phyloP scores from a whole-genome alignment of 176 grass and related monocot genomes.

The Raddia distichophylla region DNA sequence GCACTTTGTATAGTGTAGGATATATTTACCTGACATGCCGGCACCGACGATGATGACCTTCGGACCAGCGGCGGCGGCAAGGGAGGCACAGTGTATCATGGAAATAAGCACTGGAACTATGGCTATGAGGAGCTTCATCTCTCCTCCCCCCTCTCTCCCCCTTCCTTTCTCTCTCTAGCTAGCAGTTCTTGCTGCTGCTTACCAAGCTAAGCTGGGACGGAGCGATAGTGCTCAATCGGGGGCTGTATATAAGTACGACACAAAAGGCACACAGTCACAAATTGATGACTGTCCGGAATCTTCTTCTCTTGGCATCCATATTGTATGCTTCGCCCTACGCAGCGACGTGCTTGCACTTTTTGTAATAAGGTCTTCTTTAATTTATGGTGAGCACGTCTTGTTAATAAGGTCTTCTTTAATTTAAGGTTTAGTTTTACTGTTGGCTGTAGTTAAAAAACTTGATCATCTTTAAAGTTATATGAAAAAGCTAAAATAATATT shows the following conservation, averaged over 20 bases:
- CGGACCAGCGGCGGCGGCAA: not conserved
- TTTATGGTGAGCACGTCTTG: too few relatives aligned
- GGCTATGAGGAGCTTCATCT: conserved; percentile 13
- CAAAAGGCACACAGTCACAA: too few relatives aligned
- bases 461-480: too few relatives aligned
- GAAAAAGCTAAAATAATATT: too few relatives aligned
- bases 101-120: not conserved
- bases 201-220: not conserved
- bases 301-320: not conserved
- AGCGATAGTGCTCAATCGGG: not conserved
- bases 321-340: not conserved
- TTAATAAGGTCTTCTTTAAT: too few relatives aligned
- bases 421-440: too few relatives aligned
- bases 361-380: too few relatives aligned
- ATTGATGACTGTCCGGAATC: not conserved
- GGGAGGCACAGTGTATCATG: not conserved
- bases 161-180: not conserved
- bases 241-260: conserved; percentile 11
- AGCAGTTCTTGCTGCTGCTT: too few relatives aligned
- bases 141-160: not conserved
- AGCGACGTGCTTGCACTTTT: not conserved
- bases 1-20: not conserved
- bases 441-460: too few relatives aligned
- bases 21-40: conserved; percentile 16
- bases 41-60: conserved; percentile 34